Evolutionary conservation across 306 rosid species (phyloP).

Genomic region (Carpinus fangiana): DNA sequence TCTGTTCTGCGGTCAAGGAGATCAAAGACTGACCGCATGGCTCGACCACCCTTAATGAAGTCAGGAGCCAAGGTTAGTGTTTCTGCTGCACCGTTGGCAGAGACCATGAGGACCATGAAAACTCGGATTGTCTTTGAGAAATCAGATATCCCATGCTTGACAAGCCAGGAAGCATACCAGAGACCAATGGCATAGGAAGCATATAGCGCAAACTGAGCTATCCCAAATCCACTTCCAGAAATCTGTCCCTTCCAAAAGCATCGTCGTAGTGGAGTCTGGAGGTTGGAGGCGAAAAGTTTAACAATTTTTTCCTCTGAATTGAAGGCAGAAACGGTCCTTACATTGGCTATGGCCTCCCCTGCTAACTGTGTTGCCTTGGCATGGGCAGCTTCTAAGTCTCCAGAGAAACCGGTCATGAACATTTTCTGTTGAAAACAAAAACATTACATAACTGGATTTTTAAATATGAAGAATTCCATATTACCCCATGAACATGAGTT

Average conservation of each 20-base stretch:
- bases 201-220: conserved; percentile 87
- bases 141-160: conserved; percentile 86
- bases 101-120: conserved; percentile 91
- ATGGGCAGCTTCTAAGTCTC: conserved; percentile 93
- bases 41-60: conserved; percentile 94
- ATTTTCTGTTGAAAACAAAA: conserved; percentile 63
- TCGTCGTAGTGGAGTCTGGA: conserved; percentile 68
- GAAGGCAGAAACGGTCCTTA: conserved; percentile 88
- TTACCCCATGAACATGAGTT: neutral
- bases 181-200: conserved; percentile 95
- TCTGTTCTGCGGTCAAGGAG: conserved; percentile 96
- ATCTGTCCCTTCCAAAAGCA: conserved; percentile 97
- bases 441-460: neutral
- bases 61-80: conserved; percentile 97
- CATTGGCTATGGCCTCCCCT: conserved; percentile 97
- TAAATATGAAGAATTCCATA: neutral
- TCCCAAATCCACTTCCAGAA: conserved; percentile 86
- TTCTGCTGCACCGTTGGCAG: conserved; percentile 98
- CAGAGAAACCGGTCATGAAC: conserved; percentile 98
- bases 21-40: conserved; percentile 92
- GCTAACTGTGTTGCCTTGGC: conserved; percentile 94
- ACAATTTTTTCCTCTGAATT: conserved; percentile 83
- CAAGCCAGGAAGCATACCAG: conserved; percentile 99
- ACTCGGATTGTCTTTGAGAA: conserved; percentile 89
- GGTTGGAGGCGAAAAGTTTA: conserved; percentile 71